Evolutionary conservation across 225 moss, liverwort and hornwort genomes (phyloP).

Genomic region (Rhytidiadelphus loreus): DNA sequence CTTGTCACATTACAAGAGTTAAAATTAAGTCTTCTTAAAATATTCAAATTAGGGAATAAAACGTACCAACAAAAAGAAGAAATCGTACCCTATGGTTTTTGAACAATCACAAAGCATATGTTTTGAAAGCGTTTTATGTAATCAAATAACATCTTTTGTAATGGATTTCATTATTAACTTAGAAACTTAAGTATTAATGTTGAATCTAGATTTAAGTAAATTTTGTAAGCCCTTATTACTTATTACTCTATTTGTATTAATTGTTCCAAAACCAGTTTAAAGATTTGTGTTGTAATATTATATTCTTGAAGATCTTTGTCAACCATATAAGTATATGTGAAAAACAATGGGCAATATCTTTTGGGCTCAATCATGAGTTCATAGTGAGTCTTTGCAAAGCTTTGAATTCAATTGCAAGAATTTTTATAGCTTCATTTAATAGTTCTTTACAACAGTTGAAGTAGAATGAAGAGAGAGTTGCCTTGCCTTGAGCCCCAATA

Average conservation of each 20-base stretch:
- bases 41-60: neutral
- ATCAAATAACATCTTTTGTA: neutral
- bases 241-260: neutral
- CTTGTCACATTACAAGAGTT: neutral
- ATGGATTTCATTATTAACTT: neutral
- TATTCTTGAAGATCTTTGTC: neutral
- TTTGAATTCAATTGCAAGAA: fast-evolving
- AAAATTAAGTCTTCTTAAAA: neutral
- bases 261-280: neutral
- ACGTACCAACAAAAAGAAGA: neutral
- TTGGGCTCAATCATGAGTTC: neutral
- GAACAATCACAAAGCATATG: neutral
- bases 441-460: fast-evolving
- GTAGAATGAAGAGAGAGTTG: neutral
- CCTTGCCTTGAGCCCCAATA: fast-evolving
- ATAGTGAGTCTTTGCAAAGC: neutral
- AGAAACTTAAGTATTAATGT: neutral
- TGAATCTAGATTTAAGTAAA: neutral
- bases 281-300: no score
- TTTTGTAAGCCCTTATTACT: neutral
- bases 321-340: neutral
- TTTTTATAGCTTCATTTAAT: neutral
- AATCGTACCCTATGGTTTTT: no score
- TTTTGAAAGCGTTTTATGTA: neutral
- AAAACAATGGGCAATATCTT: neutral